Conservation (phyloP, 2,329 filamentous ascomycete species). For the Fusarium sororula region DNA sequence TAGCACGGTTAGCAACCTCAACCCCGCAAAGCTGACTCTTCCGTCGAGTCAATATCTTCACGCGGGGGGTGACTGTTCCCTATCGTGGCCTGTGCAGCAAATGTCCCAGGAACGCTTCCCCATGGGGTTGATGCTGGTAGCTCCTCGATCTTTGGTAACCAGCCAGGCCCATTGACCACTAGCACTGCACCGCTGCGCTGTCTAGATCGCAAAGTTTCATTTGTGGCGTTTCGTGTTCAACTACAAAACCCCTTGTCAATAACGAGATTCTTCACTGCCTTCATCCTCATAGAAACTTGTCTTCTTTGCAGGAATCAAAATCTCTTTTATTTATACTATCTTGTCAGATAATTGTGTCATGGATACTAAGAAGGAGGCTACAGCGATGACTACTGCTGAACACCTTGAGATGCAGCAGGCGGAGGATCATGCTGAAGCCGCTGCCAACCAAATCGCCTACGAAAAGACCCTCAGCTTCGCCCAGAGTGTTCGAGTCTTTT, state of each 20-base stretch:
- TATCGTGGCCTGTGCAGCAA: background rate
- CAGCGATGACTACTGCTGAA: background rate
- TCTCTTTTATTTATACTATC: background rate
- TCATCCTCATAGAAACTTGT: background rate
- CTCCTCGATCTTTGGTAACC: background rate
- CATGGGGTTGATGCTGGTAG: background rate
- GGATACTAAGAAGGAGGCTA: background rate
- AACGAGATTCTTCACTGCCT: background rate
- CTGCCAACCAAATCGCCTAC: background rate
- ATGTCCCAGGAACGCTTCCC: background rate
- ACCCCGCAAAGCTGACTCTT: background rate
- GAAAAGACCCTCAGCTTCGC: conserved; percentile 4
- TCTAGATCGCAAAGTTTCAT: background rate
- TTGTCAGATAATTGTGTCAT: background rate
- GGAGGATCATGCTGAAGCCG: background rate
- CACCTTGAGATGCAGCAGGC: background rate
- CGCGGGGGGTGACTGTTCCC: no score
- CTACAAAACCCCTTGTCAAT: background rate
- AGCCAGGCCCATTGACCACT: background rate
- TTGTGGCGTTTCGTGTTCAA: background rate
- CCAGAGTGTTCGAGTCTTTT: background rate
- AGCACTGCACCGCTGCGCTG: background rate
- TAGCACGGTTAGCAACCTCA: background rate
- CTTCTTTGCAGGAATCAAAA: background rate
- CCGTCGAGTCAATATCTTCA: background rate